Evolutionary conservation across 2,329 filamentous ascomycete species (phyloP), one percentile per base, ranked within the genome.

Genomic region (Fusarium azukiicola): DNA sequence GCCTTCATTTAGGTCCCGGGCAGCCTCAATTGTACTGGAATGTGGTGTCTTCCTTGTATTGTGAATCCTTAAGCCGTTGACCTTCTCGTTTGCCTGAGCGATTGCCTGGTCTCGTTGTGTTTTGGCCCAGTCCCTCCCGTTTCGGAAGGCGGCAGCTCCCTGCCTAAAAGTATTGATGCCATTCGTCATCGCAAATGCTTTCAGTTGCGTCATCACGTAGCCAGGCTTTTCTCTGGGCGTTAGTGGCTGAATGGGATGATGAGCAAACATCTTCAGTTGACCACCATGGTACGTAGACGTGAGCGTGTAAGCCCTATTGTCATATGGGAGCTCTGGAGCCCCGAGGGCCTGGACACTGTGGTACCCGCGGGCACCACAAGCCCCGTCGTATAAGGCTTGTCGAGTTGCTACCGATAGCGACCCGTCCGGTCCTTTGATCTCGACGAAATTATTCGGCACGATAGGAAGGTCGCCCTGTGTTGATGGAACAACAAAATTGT

Each of bases 161-260:
- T 85, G 36, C 14, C 83, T 73, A 75, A 89, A 90, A 2, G 69
- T 79, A 7, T 87, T 79, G 6, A 67, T 27, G 67, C 81, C 73
- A 32, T 73, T 68, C 0, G 82, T 87, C 77, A 89, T 67, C 9
- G 11, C 69, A 56, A 67, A 89, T 2, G 21, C 44, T 0, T 79
- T 72, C 10, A 89, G 10, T 56, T 84, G 79, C 21, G 85, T 89
- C 87, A 89, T 90, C 66, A 87, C 81, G 80, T 88, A 90, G 71
- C 86, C 84, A 36, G 84, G 83, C 32, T 71, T 84, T 66, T 21
- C 23, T 76, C 78, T 82, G 61, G 83, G 77, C 36, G 19, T 76
- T 9, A 74, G 74, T 63, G 87, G 85, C 71, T 79, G 75, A 9
- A 84, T 85, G 54, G 80, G 40, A 77, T 90, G 84, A 77, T 82